Evolutionary conservation across 495 filamentous ascomycete species (phyloP), one percentile per base, ranked within the genome.

Genomic region (Daldinia vernicosa): DNA sequence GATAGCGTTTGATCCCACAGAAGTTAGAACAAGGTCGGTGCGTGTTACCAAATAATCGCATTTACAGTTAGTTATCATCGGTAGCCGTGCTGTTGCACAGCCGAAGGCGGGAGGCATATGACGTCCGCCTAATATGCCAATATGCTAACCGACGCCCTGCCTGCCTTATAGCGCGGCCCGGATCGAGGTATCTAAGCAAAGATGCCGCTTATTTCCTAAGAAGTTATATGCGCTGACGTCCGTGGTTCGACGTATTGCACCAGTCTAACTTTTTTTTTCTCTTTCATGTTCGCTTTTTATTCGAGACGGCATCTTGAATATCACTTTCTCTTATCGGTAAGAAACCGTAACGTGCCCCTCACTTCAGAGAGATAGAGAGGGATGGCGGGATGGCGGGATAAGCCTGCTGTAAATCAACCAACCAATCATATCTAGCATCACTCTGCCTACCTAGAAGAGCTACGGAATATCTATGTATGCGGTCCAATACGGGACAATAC

Each of bases 1-100:
- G 30, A 67, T 61, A 37, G 37, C 60, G 70, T 72, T 72, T 68
- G 65, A 72, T 68, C 60, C 47, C 54, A 68, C 61, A 57, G 70
- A 64, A 45, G 65, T 66, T 58, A 47, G 61, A 66, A 73, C 66
- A 69, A 69, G 39, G 65, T 27, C 55, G 39, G 27, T 32, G 37
- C 47, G 70, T 66, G 57, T 69, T 24, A 66, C 66, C 60, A 57
- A 51, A 50, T 55, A 64, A 51, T 47, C 37, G 27, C 35, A 54
- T 67, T 57, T 63, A 37, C 47, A 69, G 14, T 14, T 17, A 55
- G 52, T 12, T 35, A 37, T 56, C 39, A 35, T 62, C 60, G 60
- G 52, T 45, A 17, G 40, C 51, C 56, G 33, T 62, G 33, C 27
- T 43, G 66, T 69, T 51, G 33, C 61, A 69, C 70, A 60, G 52